Evolutionary conservation across 768 basidiomycete genomes (phyloP), one percentile per base, ranked within the genome.

Genomic region (Termitomyces titanicus): DNA sequence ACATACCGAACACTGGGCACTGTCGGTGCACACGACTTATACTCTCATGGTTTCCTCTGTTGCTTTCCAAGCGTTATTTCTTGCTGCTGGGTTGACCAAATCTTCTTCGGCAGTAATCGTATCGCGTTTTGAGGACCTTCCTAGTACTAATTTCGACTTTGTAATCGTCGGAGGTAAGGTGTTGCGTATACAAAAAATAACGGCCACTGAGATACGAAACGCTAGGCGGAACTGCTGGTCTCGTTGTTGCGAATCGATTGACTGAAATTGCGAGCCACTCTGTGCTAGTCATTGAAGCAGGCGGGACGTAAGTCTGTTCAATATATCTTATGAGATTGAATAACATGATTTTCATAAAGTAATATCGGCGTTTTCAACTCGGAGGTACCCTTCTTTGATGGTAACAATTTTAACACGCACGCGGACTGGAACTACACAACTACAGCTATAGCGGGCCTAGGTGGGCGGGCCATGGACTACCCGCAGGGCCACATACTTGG

Each of bases 161-260:
- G 54, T 67, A 12, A 51, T 67, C n/a, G 53, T 66, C 17, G 66
- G 66, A 59, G 64, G 66, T 66, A 37, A 46, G 47, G 29, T 48
- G 3, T 18, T 25, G 31, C 29, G 8, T 25, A 29, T 29, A n/a
- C 17, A 24, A 34, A 20, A 11, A 42, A 7, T 25, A 17, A 17
- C 31, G 15, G 3, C 9, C 18, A 47, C 25, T 20, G 9, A 27
- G 12, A 5, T 38, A n/a, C 15, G 18, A 9, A 25, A 40, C 8
- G 25, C 22, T 37, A 45, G 63, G 63, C n/a, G 63, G 63, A 50
- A 64, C 63, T 1, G 63, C 63, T 12, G 63, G 63, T 17, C 57
- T 59, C 22, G 61, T 54, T 3, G 55, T 64, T 25, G 63, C 63
- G 7, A 64, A 64, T 39, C 50, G 63, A 4, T 43, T 64, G 18